Conservation (phyloP, 495 filamentous ascomycete genomes). For the Aspergillus funiculosus region DNA sequence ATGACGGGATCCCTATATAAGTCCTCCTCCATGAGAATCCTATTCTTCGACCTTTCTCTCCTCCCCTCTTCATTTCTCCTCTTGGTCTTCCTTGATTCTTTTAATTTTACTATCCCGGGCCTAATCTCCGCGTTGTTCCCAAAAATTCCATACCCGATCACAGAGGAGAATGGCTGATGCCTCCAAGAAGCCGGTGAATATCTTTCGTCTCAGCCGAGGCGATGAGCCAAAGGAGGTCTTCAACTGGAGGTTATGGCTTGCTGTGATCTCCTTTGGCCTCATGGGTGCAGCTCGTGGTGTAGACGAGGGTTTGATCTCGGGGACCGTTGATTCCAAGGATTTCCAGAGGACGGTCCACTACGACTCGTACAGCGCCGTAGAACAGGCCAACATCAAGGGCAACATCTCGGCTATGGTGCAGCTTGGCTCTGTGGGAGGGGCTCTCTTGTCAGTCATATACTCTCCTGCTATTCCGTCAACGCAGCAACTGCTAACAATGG, state of each 20-base stretch:
- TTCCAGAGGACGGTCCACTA: constrained; percentile 55
- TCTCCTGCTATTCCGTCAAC: not conserved
- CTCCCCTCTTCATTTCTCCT: too few relatives aligned
- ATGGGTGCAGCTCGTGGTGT: constrained; percentile 61
- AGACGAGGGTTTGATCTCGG: constrained; percentile 69
- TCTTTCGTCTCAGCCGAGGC: constrained; percentile 53
- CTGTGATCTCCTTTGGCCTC: constrained; percentile 60
- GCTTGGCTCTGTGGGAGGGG: constrained; percentile 60
- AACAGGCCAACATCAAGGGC: constrained; percentile 56
- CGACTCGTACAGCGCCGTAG: constrained; percentile 48
- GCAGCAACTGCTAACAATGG: not conserved
- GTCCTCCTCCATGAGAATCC: too few relatives aligned
- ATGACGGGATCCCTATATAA: too few relatives aligned
- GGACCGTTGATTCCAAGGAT: constrained; percentile 56
- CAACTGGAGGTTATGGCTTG: constrained; percentile 62
- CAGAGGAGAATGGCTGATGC: constrained; percentile 46
- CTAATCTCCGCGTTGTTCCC: too few relatives aligned
- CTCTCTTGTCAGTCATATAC: constrained; percentile 51
- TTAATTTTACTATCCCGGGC: too few relatives aligned
- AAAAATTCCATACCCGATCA: too few relatives aligned
- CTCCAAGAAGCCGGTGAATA: constrained; percentile 60
- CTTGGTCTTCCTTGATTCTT: too few relatives aligned
- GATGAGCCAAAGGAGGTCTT: constrained; percentile 51
- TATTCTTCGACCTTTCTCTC: too few relatives aligned
- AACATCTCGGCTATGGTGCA: constrained; percentile 72